These are phyloP conservation scores for Corymbia maculata DNA, from an alignment of 345 rosid species.

Conservation along the genomic window DNA sequence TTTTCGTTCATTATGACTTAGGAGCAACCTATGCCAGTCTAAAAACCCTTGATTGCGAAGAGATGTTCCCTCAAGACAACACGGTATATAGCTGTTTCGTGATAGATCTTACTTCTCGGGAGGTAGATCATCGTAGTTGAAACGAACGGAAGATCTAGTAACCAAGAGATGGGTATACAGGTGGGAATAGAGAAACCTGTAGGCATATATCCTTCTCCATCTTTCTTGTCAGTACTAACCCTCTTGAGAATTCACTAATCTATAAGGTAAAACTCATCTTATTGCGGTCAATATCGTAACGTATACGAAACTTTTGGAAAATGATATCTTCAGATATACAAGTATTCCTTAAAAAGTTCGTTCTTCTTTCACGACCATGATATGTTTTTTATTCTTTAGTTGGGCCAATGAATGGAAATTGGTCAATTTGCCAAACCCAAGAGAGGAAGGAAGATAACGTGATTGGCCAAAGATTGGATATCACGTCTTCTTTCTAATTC, in stretches of 20 bases:
- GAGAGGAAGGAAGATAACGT: not conserved
- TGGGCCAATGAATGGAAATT: not conserved
- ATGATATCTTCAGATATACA: not conserved
- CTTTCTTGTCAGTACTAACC: not conserved
- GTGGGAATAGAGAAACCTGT: not conserved
- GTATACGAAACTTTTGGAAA: not conserved
- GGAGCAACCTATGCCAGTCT: rapidly evolving
- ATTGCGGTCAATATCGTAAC: not conserved
- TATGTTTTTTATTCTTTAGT: rapidly evolving
- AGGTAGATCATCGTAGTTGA: not conserved
- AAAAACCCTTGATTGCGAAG: not conserved
- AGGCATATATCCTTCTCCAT: not conserved
- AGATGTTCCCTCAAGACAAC: not conserved
- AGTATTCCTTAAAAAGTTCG: not conserved
- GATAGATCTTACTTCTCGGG: not conserved
- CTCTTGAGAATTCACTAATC: not conserved
- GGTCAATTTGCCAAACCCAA: not conserved
- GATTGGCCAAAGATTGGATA: not conserved
- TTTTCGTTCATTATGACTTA: not conserved
- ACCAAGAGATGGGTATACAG: not conserved
- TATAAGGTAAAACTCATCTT: not conserved
- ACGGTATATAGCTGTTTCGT: not conserved
- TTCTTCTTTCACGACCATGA: not conserved
- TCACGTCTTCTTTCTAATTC: not conserved
- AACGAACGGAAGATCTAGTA: not conserved